A percentile compares a stretch with the other conserved stretches of the same genome.
phyloP scores from a whole-genome alignment of 257 asterid species.

The Marsdenia floribunda region DNA sequence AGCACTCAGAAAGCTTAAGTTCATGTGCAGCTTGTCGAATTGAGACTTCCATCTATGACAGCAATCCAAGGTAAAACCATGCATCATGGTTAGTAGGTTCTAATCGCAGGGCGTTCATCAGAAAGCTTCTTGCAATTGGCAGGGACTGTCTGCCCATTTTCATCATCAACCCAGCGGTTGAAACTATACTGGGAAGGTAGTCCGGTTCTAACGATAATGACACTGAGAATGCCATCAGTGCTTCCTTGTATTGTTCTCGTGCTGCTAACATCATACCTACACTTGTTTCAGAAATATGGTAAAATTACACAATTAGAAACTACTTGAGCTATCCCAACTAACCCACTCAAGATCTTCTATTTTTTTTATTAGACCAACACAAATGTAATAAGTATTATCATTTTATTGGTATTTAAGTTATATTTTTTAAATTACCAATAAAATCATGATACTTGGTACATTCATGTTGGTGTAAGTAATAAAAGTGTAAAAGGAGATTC shows the following conservation, averaged over 20 bases:
- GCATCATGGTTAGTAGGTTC: constrained; percentile 78
- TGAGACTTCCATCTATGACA: constrained; percentile 63
- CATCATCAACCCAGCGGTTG: constrained; percentile 56
- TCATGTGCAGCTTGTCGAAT: constrained; percentile 73
- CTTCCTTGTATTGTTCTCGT: constrained; percentile 49
- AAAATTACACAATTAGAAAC: neutral
- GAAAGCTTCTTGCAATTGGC: constrained; percentile 65
- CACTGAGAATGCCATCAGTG: constrained; percentile 54
- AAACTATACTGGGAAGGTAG: constrained; percentile 71
- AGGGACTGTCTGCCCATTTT: constrained; percentile 38
- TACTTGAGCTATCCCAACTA: too few relatives aligned
- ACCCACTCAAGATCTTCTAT: too few relatives aligned
- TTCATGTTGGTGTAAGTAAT: too few relatives aligned
- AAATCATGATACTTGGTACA: too few relatives aligned
- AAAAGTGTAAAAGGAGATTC: too few relatives aligned
- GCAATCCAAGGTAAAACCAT: constrained; percentile 62
- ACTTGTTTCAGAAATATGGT: constrained; percentile 10
- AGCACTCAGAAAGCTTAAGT: constrained; percentile 71
- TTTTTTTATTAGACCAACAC: too few relatives aligned
- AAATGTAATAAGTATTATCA: too few relatives aligned
- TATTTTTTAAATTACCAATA: too few relatives aligned
- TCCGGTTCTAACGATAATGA: constrained; percentile 71
- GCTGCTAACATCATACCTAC: constrained; percentile 57
- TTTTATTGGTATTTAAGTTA: too few relatives aligned
- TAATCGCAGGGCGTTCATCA: constrained; percentile 74